Conservation (phyloP, 2,329 filamentous ascomycete species). For the Phyllosticta ampelicida region DNA sequence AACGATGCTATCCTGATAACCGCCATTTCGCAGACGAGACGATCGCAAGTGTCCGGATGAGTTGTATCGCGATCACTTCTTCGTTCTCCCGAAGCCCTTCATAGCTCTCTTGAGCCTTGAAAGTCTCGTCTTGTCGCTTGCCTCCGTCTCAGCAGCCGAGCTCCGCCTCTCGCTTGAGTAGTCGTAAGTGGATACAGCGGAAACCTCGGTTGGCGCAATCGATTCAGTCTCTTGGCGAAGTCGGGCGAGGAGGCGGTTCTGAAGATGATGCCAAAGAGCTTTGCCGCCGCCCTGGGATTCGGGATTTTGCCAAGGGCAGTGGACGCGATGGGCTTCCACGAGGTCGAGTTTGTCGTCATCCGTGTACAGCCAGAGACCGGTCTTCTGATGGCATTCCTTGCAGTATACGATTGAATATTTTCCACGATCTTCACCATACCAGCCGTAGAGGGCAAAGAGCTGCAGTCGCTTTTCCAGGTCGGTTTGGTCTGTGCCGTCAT, state of each 20-base stretch:
- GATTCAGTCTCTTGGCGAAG: conserved; percentile 2
- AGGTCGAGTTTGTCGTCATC: conserved; percentile 24
- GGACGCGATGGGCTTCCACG: conserved; percentile 28
- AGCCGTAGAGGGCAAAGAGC: conserved; percentile 34
- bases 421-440: conserved; percentile 44
- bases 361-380: conserved; percentile 85
- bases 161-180: neutral
- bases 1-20: too few relatives aligned
- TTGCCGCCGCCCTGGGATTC: conserved; percentile 18
- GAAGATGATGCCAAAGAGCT: conserved; percentile 29
- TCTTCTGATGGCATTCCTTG: conserved; percentile 71
- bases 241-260: conserved; percentile 1
- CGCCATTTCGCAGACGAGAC: too few relatives aligned
- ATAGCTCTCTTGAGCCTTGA: conserved; percentile 9
- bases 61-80: neutral
- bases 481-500: conserved; percentile 1
- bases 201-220: conserved; percentile 1
- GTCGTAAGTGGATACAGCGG: neutral
- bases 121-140: conserved; percentile 6
- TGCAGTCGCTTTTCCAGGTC: conserved; percentile 5
- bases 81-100: conserved; percentile 7
- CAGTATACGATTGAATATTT: conserved; percentile 69
- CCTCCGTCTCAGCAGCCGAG: conserved; percentile 7
- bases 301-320: conserved; percentile 32
- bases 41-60: neutral